Conservation (phyloP, 371 early-diverging fungal genomes). For the Furculomyces boomerangus region DNA sequence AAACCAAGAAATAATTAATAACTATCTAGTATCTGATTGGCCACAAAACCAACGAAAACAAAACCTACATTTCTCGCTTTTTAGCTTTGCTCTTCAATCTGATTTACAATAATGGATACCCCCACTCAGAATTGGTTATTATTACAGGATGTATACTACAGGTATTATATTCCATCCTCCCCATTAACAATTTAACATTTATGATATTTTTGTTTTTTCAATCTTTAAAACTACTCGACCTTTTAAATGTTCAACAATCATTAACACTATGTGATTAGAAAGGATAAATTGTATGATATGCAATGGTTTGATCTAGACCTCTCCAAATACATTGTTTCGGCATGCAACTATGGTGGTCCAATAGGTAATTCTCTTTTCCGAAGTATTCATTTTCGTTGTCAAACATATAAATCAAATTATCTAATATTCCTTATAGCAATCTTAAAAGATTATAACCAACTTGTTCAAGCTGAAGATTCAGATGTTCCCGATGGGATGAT, state of each 20-base stretch:
- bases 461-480: conserved; percentile 49
- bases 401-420: neutral
- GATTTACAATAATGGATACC: neutral
- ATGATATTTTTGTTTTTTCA: neutral
- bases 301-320: conserved; percentile 73
- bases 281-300: conserved; percentile 66
- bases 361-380: conserved; percentile 36
- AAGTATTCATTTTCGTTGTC: neutral
- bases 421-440: conserved; percentile 34
- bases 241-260: neutral
- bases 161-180: neutral
- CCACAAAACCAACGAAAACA: too few relatives aligned
- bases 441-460: conserved; percentile 67
- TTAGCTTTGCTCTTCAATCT: too few relatives aligned
- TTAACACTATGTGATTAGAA: conserved; percentile 26
- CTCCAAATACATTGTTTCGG: conserved; percentile 58
- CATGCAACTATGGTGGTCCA: conserved; percentile 80
- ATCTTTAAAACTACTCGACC: neutral
- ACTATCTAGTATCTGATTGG: too few relatives aligned
- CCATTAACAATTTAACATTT: neutral
- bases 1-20: too few relatives aligned
- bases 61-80: too few relatives aligned
- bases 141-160: conserved; percentile 5
- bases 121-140: conserved; percentile 3
- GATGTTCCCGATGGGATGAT: conserved; percentile 59